Conservation (phyloP, 2,329 filamentous ascomycete genomes). For the Penicillium sp. region DNA sequence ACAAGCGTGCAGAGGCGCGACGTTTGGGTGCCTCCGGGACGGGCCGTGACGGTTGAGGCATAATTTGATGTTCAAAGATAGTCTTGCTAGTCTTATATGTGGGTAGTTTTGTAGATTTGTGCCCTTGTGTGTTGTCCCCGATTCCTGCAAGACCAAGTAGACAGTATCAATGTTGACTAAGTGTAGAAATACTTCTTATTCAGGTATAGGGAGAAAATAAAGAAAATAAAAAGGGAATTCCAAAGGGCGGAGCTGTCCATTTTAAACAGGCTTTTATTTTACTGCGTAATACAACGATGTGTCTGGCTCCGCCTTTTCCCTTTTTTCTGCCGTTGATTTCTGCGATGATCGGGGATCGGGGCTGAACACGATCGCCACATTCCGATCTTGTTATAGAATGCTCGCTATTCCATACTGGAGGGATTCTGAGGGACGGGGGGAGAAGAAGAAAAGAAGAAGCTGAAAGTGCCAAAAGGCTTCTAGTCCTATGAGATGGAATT, state of each 20-base stretch:
- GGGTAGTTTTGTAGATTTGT: not conserved
- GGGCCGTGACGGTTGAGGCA: conserved; percentile 38
- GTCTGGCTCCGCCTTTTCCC: conserved; percentile 12
- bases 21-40: conserved; percentile 31
- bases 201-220: not conserved
- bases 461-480: conserved; percentile 14
- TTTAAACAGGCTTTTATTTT: conserved; percentile 14
- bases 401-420: conserved; percentile 67
- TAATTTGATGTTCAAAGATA: conserved; percentile 7
- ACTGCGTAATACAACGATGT: conserved; percentile 11
- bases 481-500: not conserved
- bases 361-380: conserved; percentile 4
- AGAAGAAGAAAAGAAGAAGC: not conserved
- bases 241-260: conserved; percentile 3
- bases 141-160: not conserved
- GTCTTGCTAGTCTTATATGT: not conserved
- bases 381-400: not conserved
- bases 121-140: not conserved
- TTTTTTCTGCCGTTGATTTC: conserved; percentile 3
- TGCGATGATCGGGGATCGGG: not conserved
- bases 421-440: no score
- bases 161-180: not conserved
- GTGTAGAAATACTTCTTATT: not conserved
- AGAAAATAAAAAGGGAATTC: not conserved
- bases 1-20: conserved; percentile 32